Base-by-base conservation (phyloP, 1,284 basidiomycete genomes). In the Boletellus sp. region DNA sequence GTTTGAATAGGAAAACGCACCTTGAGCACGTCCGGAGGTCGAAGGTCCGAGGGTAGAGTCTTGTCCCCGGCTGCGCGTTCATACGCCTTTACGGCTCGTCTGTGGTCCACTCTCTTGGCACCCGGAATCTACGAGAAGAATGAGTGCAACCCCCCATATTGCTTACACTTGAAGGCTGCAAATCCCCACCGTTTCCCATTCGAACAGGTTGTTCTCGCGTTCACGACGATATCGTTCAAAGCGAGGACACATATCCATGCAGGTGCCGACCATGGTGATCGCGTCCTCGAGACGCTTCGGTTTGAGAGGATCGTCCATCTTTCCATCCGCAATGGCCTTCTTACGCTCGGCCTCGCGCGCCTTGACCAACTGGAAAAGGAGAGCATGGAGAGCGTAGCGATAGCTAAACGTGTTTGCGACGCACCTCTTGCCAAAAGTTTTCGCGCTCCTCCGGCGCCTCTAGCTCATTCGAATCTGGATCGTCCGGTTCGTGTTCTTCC, bases 61-160 rank as follows among this genome's bases (percentile, higher is more conserved):
- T 94, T 93, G 71, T 96, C 91, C 4, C 96, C 95, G 2, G 93
- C 92, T 63, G 93, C 94, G 32, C 96, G 86, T 62, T 96, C 92
- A 67, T 96, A 99, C 62, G 90, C 91, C 66, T 97, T 97, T 50
- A 98, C 96, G 0, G 95, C 93, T 46, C 87, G 84, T 35, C 76
- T 75, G 56, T 93, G 93, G 62, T 97, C 87, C 15, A 97, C 87
- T 19, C 86, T 79, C 63, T 85, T 86, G 43, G 85, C 86, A 12
- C 84, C 84, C 26, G 84, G 80, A 52, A 87, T 80, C 86, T 89
- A 70, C 42, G 61, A 55, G 39, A 55, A 55, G 18, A 12, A 47
- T 78, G 63, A 79, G 72, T 59, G 63, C 62, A 73, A 74, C 65
- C 69, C 42, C 50, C 22, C 30, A 18, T 6, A 12, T 33, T 22